Base-by-base conservation (phyloP, 208 protist genomes). In the Crithidia brevicula region DNA sequence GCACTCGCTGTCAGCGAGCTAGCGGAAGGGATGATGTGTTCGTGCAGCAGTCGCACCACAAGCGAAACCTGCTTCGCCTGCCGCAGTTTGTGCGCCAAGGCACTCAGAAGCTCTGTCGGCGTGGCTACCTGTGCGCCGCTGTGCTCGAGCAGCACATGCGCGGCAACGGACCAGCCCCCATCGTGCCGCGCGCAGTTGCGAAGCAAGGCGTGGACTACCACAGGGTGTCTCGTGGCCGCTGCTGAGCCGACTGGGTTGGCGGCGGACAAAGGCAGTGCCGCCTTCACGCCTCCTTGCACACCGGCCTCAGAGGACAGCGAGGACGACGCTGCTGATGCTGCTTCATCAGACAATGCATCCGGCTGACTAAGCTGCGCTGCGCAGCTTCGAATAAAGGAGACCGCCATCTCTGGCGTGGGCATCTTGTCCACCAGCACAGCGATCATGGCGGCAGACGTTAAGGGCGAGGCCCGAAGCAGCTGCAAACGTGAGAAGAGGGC, bases 141-240 rank as follows among this genome's bases (percentile, higher is more conserved):
- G 58, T 79, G 69, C 33, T 70, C 54, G 13, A 86, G 75, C 30
- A 93, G 70, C 23, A 89, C 51, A 1, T 70, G 59, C 9, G 73
- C 74, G 9, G 91, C 85, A 11, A 77, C 30, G 5, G 36, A 38
- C 83, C 82, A 91, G 45, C 77, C 85, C 27, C 65, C 56, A 25
- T 66, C 40, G 28, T 79, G 56, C 7, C 16, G 23, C 1, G 66
- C 61, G 68, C 86, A 93, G 60, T 80, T 83, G 33, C 74, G 72
- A 22, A 95, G 72, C 31, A 95, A 68, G n/a, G 89, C 76, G 25
- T 80, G 65, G 4, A 86, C 16, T 30, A 95, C 89, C 22, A 88
- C 58, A 0, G 85, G 74, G 59, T 92, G 85, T 10, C 84, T 81
- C 8, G 60, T 45, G 28, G 67, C 60, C 33, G 53, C 51, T 4